Evolutionary conservation across 208 protist genomes (phyloP), one percentile per base, ranked within the genome.

Genomic region (Leptomonas seymouri): DNA sequence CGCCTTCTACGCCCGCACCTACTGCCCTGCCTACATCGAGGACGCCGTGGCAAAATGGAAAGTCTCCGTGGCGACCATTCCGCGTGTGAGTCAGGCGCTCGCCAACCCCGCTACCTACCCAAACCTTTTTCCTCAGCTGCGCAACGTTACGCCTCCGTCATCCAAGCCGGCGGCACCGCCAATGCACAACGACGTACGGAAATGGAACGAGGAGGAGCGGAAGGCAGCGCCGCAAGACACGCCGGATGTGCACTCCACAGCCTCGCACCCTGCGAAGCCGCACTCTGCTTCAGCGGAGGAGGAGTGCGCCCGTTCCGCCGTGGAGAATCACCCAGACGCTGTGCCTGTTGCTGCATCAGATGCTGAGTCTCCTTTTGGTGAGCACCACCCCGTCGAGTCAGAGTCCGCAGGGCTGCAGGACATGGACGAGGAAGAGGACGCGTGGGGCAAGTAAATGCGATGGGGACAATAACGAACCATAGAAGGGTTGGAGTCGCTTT

Each of bases 1-100:
- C 11, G 94, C 97, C 16, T 98, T 99, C 65, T 96, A 99, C 72
- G 97, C 98, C 1, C 89, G 98, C 48, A 99, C 97, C 6, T 99
- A 99, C 82, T 72, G 65, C 28, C 98, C 97, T 18, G 81, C 63
- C 20, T 70, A 82, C 28, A 75, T 98, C 9, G 80, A 89, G 53
- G 74, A 89, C 11, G 79, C 88, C 21, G 93, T 99, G 15, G 63
- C 70, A 31, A 68, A 94, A 69, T 99, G 98, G 98, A 97, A 90
- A 71, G 67, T 76, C 28, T 68, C 86, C 1, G 77, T 99, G n/a
- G 63, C 83, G 14, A 39, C 74, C 16, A 74, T 90, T 0, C 97
- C 96, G 23, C 85, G 78, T 54, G 70, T 93, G 27, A 78, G 78
- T 25, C 85, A 99, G 61, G 79, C 96, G 16, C 82, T 99, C 5